Evolutionary conservation across 129 eudicot species (phyloP), one percentile per base, ranked within the genome.

Genomic region (Escallonia herrerae): DNA sequence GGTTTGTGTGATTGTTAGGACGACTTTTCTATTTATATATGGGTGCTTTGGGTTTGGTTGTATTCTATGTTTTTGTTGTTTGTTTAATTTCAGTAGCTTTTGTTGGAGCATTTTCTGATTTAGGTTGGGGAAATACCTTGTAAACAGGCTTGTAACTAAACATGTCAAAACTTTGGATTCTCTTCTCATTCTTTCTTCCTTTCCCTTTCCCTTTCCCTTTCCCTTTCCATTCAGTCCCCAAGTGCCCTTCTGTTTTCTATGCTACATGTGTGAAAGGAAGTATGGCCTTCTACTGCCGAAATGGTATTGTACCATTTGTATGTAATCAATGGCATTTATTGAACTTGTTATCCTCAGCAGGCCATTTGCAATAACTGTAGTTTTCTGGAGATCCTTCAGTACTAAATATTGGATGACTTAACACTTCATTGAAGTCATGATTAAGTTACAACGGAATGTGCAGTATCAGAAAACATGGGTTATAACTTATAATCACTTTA

Each of bases 111-210:
- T 62, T 79, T 78, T 74, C 90, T 83, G 84, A 87, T 83, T 76
- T 84, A 83, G 90, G 87, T 63, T 65, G 58, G 74, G 80, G 78
- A 73, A 82, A 79, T 77, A 72, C 79, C 81, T 68, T 72, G 77
- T 65, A 78, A 84, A 83, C 95, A 83, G 84, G 95, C 81, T 86
- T 87, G 95, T 87, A 87, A 85, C 85, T 89, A 83, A 89, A 78
- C 84, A 78, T 79, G 89, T 85, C 84, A 52, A 73, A 74, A 76
- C 77, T 82, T 74, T 70, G 74, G 65, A 71, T 77, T 53, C 14
- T 70, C 67, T 58, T 67, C 73, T 65, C 67, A 65, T 67, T 41
- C 33, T 63, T 55, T 53, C 41, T 49, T 15, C 4, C 4, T 58
- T 71, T 40, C 22, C 5, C 14, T 44, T 3, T 46, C 15, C 22